Evolutionary conservation across 306 rosid species (phyloP).

Genomic region (Senna siamea): DNA sequence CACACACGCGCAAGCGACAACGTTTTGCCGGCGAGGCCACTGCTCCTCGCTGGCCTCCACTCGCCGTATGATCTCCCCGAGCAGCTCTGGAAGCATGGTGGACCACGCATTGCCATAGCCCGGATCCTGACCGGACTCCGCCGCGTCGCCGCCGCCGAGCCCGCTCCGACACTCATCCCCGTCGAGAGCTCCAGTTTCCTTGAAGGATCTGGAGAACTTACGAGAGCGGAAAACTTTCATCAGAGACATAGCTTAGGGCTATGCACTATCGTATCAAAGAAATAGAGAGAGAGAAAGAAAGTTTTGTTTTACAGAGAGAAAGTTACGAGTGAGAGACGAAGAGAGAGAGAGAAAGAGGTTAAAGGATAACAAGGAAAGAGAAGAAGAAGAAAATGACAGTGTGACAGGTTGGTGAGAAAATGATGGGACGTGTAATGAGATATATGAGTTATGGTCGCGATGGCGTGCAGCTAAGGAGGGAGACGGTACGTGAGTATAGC

Average conservation of each 20-base stretch:
- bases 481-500: no score
- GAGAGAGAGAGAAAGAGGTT: neutral
- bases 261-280: conserved; percentile 6
- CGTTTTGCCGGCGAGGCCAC: conserved; percentile 87
- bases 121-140: conserved; percentile 6
- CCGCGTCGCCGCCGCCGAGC: neutral
- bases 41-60: conserved; percentile 73
- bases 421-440: no score
- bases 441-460: no score
- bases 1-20: conserved; percentile 88
- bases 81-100: conserved; percentile 83
- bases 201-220: conserved; percentile 69
- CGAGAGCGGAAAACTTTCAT: conserved; percentile 69
- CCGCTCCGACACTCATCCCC: neutral
- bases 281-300: conserved; percentile 26
- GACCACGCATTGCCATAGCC: conserved; percentile 64
- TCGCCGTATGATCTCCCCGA: conserved; percentile 74
- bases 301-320: conserved; percentile 27
- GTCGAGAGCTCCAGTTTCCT: conserved; percentile 39
- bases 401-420: conserved; percentile 41
- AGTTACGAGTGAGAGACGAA: neutral
- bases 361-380: neutral
- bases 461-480: no score
- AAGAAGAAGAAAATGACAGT: conserved; percentile 2
- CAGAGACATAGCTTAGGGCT: conserved; percentile 66